A percentile compares a stretch with the other conserved stretches of the same genome.
phyloP scores from a whole-genome alignment of 768 basidiomycete species.

The Xerocomellus amylosporus region DNA sequence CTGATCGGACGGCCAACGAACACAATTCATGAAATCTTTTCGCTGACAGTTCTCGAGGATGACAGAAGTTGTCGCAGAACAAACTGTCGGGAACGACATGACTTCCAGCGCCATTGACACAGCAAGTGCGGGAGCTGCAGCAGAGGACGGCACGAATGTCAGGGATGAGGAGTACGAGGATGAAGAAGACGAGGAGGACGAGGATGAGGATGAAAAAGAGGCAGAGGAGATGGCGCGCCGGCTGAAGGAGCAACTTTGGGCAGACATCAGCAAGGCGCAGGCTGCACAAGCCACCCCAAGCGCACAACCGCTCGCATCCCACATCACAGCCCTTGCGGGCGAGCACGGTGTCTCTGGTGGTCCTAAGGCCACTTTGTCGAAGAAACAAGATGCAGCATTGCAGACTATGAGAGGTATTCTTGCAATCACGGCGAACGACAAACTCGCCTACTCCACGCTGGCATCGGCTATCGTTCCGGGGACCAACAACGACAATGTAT shows the following conservation, averaged over 20 bases:
- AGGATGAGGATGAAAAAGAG: constrained; percentile 55
- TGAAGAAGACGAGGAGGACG: constrained; percentile 56
- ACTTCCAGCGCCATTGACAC: background rate
- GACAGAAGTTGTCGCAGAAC: constrained; percentile 11
- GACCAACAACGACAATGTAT: constrained; percentile 42
- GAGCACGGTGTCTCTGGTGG: constrained; percentile 10
- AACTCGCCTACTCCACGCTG: constrained; percentile 54
- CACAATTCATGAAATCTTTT: constrained; percentile 7
- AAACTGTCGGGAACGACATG: constrained; percentile 1
- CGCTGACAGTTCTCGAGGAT: constrained; percentile 9
- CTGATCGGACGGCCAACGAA: constrained; percentile 1
- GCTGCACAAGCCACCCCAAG: constrained; percentile 37
- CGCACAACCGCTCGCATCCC: constrained; percentile 7
- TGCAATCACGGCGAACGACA: constrained; percentile 52
- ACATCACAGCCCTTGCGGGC: background rate
- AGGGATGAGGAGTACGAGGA: constrained; percentile 46
- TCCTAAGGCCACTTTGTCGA: constrained; percentile 25
- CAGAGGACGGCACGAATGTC: constrained; percentile 34
- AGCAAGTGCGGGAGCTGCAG: background rate
- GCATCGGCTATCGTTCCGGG: constrained; percentile 50
- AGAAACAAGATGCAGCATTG: constrained; percentile 58
- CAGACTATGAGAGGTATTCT: constrained; percentile 65
- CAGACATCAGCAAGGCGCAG: constrained; percentile 66
- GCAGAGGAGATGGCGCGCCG: constrained; percentile 72
- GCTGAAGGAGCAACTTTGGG: constrained; percentile 75